Evolutionary conservation across 371 early-diverging fungal species (phyloP).

Genomic region (Rhizomucor pusillus): DNA sequence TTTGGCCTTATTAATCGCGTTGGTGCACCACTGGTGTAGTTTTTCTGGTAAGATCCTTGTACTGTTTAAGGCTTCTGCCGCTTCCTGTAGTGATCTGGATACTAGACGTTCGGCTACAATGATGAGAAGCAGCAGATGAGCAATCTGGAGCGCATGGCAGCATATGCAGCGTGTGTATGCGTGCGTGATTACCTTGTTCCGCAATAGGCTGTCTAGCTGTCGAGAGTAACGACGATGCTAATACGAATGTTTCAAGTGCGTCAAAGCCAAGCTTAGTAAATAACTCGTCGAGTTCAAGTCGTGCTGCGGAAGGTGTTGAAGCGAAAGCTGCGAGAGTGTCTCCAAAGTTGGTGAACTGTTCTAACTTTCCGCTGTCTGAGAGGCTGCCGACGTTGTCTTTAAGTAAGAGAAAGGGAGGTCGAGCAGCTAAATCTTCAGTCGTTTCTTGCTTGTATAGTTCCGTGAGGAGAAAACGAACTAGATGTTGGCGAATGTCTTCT

Average conservation of each 20-base stretch:
- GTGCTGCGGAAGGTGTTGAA: conserved; percentile 37
- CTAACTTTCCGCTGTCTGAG: conserved; percentile 25
- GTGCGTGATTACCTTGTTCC: conserved; percentile 47
- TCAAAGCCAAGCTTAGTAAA: conserved; percentile 39
- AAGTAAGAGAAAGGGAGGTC: conserved; percentile 45
- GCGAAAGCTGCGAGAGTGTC: conserved; percentile 40
- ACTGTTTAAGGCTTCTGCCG: conserved; percentile 6
- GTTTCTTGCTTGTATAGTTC: conserved; percentile 28
- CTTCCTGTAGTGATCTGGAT: conserved; percentile 12
- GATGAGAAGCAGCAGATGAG: conserved; percentile 2
- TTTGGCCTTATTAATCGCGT: conserved; percentile 5
- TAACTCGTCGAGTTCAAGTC: conserved; percentile 45
- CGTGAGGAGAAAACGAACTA: conserved; percentile 51
- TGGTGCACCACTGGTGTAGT: conserved; percentile 15
- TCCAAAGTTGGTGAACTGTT: conserved; percentile 43
- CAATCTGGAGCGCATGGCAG: not conserved
- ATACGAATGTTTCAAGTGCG: conserved; percentile 41
- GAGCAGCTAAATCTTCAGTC: conserved; percentile 14
- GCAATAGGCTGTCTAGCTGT: conserved; percentile 34
- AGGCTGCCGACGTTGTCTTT: conserved; percentile 42
- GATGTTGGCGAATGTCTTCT: conserved; percentile 52
- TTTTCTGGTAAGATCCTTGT: conserved; percentile 15
- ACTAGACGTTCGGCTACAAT: conserved; percentile 22
- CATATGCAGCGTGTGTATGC: too few species aligned
- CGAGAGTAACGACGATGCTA: conserved; percentile 44